phyloP scores from a whole-genome alignment of 495 filamentous ascomycete species.

The Xylaria bambusicola region DNA sequence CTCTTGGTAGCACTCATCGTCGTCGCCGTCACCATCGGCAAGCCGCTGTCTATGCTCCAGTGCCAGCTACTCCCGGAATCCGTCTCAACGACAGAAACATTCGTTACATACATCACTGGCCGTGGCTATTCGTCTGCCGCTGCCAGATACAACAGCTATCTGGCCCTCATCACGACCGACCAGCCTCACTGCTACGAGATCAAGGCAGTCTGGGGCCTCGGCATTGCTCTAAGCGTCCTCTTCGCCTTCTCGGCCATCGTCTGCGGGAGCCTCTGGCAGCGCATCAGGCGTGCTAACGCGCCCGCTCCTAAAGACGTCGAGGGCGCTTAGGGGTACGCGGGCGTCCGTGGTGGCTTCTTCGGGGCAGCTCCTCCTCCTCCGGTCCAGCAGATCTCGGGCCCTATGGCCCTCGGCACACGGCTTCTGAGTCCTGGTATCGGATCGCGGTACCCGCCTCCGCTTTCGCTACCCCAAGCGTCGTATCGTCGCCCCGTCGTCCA shows the following conservation, averaged over 20 bases:
- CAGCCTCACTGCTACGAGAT: conserved; percentile 78
- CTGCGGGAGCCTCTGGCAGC: conserved; percentile 59
- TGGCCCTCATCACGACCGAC: conserved; percentile 39
- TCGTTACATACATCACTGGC: conserved; percentile 24
- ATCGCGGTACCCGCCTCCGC: conserved; percentile 23
- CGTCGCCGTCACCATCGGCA: conserved; percentile 71
- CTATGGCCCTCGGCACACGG: conserved; percentile 31
- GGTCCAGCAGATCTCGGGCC: conserved; percentile 25
- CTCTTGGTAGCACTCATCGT: conserved; percentile 72
- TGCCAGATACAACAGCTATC: conserved; percentile 30
- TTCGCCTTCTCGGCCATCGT: conserved; percentile 67
- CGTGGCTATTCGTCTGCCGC: conserved; percentile 28
- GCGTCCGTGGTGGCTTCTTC: conserved; percentile 34
- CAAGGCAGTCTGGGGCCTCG: conserved; percentile 87
- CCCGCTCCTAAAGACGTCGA: conserved; percentile 40
- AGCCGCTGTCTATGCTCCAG: conserved; percentile 75
- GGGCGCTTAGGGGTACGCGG: conserved; percentile 45
- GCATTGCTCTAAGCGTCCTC: conserved; percentile 78
- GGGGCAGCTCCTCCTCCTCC: conserved; percentile 16
- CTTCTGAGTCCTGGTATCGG: conserved; percentile 22
- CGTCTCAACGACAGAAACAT: conserved; percentile 27
- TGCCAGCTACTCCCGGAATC: conserved; percentile 59
- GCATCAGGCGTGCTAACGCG: conserved; percentile 21
- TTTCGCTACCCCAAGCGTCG: conserved; percentile 23
- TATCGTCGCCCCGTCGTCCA: conserved; percentile 25